Conservation (phyloP, 306 rosid species). For the Ormosia emarginata region DNA sequence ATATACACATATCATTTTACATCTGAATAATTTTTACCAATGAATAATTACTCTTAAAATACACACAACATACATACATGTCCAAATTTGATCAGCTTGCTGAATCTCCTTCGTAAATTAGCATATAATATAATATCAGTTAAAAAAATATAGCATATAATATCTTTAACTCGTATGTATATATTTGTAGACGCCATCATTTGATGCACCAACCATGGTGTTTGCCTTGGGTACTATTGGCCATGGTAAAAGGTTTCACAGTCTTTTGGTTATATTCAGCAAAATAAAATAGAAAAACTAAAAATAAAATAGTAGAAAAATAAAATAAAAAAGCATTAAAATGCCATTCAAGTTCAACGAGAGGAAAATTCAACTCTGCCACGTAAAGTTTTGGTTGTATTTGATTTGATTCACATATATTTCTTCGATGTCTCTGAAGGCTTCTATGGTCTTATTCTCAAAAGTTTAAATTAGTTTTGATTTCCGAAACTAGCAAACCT, state of each 20-base stretch:
- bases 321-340: not conserved
- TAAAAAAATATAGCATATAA: too few species aligned
- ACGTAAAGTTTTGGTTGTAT: not conserved
- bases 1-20: too few species aligned
- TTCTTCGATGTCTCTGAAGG: not conserved
- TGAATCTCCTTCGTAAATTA: not conserved
- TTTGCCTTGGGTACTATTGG: not conserved
- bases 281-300: not conserved
- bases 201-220: constrained; percentile 16
- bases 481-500: not conserved
- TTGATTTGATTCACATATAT: not conserved
- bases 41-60: not conserved
- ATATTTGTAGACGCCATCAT: not conserved
- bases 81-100: not conserved
- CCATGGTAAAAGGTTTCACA: not conserved
- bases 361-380: not conserved
- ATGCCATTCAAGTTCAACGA: not conserved
- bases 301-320: not conserved
- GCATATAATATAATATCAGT: not conserved
- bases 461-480: not conserved
- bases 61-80: not conserved
- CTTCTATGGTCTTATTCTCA: not conserved
- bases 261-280: not conserved
- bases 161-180: not conserved
- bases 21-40: too few species aligned